Percentiles rank a stretch among this genome's conserved stretches.
These are phyloP conservation scores for Melastoma candidum DNA, from an alignment of 441 rosid genomes.

Conservation along the genomic window DNA sequence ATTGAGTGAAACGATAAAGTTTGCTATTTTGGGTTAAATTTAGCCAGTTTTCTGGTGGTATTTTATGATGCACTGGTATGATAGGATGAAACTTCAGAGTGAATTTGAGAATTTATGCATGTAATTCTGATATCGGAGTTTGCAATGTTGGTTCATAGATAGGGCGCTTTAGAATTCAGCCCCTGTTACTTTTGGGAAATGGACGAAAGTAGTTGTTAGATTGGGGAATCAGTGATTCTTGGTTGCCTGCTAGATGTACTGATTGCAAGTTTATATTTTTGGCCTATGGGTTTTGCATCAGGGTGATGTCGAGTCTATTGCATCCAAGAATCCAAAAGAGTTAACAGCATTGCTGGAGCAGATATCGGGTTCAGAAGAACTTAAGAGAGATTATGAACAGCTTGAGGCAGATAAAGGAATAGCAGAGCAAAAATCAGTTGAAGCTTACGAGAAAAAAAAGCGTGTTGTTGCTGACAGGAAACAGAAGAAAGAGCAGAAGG, in stretches of 20 bases:
- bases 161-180: too few species aligned
- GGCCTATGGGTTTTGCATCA: constrained; percentile 18
- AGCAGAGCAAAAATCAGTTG: constrained; percentile 86
- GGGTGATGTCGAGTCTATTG: constrained; percentile 99
- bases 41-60: too few species aligned
- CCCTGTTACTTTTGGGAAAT: too few species aligned
- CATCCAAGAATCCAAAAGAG: constrained; percentile 94
- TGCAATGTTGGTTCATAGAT: too few species aligned
- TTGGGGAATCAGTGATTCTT: too few species aligned
- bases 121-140: too few species aligned
- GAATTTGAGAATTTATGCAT: too few species aligned
- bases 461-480: constrained; percentile 80
- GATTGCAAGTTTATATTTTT: background rate
- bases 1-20: too few species aligned
- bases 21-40: too few species aligned
- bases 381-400: constrained; percentile 82
- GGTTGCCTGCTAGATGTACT: background rate
- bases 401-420: constrained; percentile 64
- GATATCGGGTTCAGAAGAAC: constrained; percentile 94
- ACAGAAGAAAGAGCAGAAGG: constrained; percentile 97
- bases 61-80: too few species aligned
- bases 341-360: constrained; percentile 87
- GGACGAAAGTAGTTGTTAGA: too few species aligned
- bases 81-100: too few species aligned
- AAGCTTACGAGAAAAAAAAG: constrained; percentile 79